Conservation (phyloP, 2,329 filamentous ascomycete species). For the Pochonia chlamydosporia region DNA sequence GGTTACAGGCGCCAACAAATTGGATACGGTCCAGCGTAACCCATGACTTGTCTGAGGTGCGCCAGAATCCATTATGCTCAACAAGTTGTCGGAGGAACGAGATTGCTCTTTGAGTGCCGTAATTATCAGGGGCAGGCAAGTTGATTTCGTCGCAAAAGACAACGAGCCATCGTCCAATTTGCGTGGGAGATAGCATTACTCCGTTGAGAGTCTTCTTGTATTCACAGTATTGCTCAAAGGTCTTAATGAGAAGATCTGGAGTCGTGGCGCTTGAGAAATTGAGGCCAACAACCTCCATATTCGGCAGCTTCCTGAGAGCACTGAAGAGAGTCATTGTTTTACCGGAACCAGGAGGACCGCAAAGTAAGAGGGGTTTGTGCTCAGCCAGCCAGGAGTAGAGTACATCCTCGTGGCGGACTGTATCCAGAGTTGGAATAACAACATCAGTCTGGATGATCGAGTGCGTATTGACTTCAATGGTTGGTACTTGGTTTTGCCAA, state of each 20-base stretch:
- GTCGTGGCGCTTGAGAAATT: conserved; percentile 99
- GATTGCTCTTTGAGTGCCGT: conserved; percentile 94
- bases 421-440: conserved; percentile 96
- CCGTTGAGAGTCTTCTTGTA: conserved; percentile 98
- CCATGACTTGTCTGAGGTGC: conserved; percentile 95
- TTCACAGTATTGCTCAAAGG: conserved; percentile 98
- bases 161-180: conserved; percentile 96
- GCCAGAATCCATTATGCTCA: conserved; percentile 99
- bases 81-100: conserved; percentile 96
- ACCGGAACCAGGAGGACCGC: conserved; percentile 94
- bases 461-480: conserved; percentile 95
- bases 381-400: conserved; percentile 99
- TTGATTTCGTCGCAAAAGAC: conserved; percentile 99
- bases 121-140: conserved; percentile 92
- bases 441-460: conserved; percentile 97
- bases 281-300: conserved; percentile 98
- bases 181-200: conserved; percentile 89
- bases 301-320: conserved; percentile 89
- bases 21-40: conserved; percentile 96
- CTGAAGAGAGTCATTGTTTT: conserved; percentile 99
- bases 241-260: conserved; percentile 96
- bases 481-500: conserved; percentile 93
- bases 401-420: conserved; percentile 96
- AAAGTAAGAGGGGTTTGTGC: conserved; percentile 93
- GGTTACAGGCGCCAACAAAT: conserved; percentile 98